Conservation (phyloP, 768 basidiomycete genomes). For the Suillus occidentalis region DNA sequence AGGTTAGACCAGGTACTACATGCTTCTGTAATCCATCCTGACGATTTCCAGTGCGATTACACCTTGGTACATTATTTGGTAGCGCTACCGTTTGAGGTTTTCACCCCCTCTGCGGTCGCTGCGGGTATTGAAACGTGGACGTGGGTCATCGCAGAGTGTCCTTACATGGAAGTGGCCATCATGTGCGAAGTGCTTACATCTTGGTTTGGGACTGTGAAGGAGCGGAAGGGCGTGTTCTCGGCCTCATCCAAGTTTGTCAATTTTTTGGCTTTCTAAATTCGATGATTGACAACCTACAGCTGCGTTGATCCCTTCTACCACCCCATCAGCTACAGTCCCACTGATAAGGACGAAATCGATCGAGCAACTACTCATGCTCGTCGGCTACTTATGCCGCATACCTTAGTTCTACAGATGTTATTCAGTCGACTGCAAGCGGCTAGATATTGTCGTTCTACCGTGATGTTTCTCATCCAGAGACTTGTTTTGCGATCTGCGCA, state of each 20-base stretch:
- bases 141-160: conserved; percentile 89
- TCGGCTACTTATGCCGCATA: conserved; percentile 79
- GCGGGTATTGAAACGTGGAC: conserved; percentile 95
- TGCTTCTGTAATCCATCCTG: conserved; percentile 1
- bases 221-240: conserved; percentile 83
- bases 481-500: conserved; percentile 80
- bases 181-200: conserved; percentile 85
- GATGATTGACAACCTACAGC: conserved; percentile 41
- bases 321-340: conserved; percentile 86
- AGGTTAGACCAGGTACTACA: conserved; percentile 39
- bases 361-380: conserved; percentile 67
- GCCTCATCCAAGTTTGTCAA: conserved; percentile 69
- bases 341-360: conserved; percentile 82
- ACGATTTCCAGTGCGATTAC: conserved; percentile 65
- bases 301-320: conserved; percentile 86
- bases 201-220: conserved; percentile 82
- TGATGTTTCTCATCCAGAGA: conserved; percentile 84
- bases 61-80: conserved; percentile 88
- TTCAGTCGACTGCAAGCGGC: conserved; percentile 93
- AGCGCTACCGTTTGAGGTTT: conserved; percentile 82
- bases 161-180: conserved; percentile 76
- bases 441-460: conserved; percentile 78
- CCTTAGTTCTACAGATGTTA: conserved; percentile 81
- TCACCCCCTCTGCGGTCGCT: conserved; percentile 82
- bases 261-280: conserved; percentile 2